These are phyloP conservation scores for Trichoderma asperellum DNA, from an alignment of 2,329 filamentous ascomycete species.

Conservation along the genomic window DNA sequence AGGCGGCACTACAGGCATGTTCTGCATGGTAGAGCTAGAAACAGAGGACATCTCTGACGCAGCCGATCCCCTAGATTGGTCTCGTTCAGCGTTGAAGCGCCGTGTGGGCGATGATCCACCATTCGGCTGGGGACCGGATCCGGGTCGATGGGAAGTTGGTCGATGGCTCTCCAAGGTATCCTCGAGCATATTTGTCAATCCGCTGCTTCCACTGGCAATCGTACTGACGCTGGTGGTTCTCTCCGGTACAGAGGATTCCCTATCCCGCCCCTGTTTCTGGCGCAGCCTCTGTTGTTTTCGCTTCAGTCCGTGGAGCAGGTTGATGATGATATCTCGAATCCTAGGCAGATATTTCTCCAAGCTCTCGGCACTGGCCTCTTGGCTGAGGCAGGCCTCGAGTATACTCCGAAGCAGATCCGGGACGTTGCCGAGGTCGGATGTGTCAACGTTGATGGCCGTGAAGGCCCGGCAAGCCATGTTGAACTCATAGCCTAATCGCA, in stretches of 20 bases:
- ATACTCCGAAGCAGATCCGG: conserved; percentile 89
- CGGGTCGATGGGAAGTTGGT: conserved; percentile 43
- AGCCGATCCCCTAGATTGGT: conserved; percentile 55
- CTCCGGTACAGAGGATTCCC: conserved; percentile 49
- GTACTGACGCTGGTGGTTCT: conserved; percentile 64
- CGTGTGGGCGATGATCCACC: conserved; percentile 52
- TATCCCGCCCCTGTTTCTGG: conserved; percentile 62
- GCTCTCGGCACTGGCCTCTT: conserved; percentile 92
- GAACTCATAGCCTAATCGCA: conserved; percentile 96
- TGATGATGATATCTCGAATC: conserved; percentile 98
- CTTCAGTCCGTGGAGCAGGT: conserved; percentile 91
- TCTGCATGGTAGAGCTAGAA: conserved; percentile 77
- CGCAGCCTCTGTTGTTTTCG: conserved; percentile 91
- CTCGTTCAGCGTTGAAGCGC: conserved; percentile 53
- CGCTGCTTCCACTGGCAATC: conserved; percentile 59
- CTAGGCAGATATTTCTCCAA: conserved; percentile 90
- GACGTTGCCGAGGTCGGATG: conserved; percentile 89
- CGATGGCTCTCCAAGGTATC: conserved; percentile 62
- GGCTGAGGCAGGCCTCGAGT: conserved; percentile 92
- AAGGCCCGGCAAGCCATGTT: conserved; percentile 98
- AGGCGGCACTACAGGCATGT: conserved; percentile 72
- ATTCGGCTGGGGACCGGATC: conserved; percentile 36
- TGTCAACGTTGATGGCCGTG: conserved; percentile 95
- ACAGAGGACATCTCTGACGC: conserved; percentile 66
- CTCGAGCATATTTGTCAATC: conserved; percentile 61